These are phyloP conservation scores for Pythium pectinolyticum DNA, from an alignment of 352 stramenopile genomes.

Conservation along the genomic window DNA sequence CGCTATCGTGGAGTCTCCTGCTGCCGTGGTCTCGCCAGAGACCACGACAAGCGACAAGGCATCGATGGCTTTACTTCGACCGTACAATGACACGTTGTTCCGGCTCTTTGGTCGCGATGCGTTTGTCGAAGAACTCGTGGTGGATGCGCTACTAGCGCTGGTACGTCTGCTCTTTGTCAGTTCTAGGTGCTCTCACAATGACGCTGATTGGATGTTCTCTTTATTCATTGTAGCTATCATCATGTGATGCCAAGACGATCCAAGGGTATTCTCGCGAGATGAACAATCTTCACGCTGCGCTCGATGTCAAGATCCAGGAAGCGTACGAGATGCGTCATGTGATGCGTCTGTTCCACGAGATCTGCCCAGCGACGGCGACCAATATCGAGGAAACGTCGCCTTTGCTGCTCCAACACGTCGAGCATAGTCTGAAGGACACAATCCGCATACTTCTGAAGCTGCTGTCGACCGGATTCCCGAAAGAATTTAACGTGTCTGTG, in stretches of 20 bases:
- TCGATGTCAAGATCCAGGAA: conserved; percentile 67
- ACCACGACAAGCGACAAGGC: not conserved
- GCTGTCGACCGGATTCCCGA: conserved; percentile 76
- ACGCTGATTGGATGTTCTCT: not conserved
- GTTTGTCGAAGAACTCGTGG: conserved; percentile 65
- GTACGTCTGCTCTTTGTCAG: conserved; percentile 31
- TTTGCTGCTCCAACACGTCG: conserved; percentile 73
- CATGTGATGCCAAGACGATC: conserved; percentile 55
- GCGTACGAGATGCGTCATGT: conserved; percentile 80
- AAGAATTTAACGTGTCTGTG: conserved; percentile 79
- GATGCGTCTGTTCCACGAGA: conserved; percentile 69
- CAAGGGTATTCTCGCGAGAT: conserved; percentile 49
- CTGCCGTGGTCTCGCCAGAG: not conserved
- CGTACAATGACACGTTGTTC: conserved; percentile 50
- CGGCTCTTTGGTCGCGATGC: conserved; percentile 67
- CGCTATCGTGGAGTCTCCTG: conserved; percentile 23
- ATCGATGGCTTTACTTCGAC: not conserved
- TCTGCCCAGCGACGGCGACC: conserved; percentile 63
- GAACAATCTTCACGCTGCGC: conserved; percentile 57
- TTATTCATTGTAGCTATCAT: conserved; percentile 38
- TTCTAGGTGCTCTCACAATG: not conserved
- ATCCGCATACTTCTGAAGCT: conserved; percentile 77
- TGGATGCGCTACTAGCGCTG: conserved; percentile 61
- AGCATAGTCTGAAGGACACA: conserved; percentile 74
- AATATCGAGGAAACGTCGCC: conserved; percentile 78